These are phyloP conservation scores for Coccomyxa subellipsoidea DNA, from an alignment of 163 green algal species.

Conservation along the genomic window DNA sequence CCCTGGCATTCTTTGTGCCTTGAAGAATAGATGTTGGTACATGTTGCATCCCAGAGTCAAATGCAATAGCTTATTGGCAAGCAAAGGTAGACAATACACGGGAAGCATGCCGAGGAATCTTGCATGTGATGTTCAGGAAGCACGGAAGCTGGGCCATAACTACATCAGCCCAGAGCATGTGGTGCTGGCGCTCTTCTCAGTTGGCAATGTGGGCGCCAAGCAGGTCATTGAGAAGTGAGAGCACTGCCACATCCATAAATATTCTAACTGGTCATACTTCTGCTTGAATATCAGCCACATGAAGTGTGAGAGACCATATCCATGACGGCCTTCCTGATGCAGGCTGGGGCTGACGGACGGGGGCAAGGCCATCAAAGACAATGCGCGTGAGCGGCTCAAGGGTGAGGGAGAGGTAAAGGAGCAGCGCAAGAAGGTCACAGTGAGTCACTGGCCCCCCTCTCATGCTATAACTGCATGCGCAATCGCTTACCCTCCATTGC, in stretches of 20 bases:
- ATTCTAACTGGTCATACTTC: too few relatives aligned
- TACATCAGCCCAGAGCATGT: conserved; percentile 89
- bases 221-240: background rate
- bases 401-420: background rate
- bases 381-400: background rate
- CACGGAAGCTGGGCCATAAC: conserved; percentile 64
- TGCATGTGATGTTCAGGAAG: conserved; percentile 50
- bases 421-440: conserved; percentile 3
- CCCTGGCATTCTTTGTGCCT: background rate
- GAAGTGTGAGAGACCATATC: too few relatives aligned
- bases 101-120: too few relatives aligned
- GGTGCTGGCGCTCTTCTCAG: conserved; percentile 63
- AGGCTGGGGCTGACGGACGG: background rate
- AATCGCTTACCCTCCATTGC: too few relatives aligned
- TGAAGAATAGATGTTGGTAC: too few relatives aligned
- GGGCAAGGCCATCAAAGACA: background rate
- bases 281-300: too few relatives aligned
- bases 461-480: too few relatives aligned
- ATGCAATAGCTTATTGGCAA: background rate
- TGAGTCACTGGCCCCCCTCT: background rate
- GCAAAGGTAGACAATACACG: background rate
- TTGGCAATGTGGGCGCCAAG: conserved; percentile 15
- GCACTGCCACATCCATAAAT: background rate
- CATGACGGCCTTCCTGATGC: too few relatives aligned
- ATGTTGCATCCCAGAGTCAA: too few relatives aligned